Conservation (phyloP, 176 grass and related monocot species). For the Echinochloa phyllopogon region DNA sequence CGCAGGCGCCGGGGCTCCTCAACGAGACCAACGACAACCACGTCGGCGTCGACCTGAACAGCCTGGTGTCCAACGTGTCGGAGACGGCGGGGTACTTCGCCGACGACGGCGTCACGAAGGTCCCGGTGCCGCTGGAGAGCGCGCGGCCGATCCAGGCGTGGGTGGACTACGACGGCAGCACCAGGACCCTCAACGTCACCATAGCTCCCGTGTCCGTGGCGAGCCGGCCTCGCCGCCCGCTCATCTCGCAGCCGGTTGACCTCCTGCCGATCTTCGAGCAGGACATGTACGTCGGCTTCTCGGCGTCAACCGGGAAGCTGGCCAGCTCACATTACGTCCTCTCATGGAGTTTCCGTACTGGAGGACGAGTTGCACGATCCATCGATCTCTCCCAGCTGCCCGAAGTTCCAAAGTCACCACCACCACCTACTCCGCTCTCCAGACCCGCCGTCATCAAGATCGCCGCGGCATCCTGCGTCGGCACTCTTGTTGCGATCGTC, state of each 20-base stretch:
- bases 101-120: not conserved
- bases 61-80: conserved; percentile 39
- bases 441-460: not conserved
- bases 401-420: not conserved
- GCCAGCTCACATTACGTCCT: conserved; percentile 53
- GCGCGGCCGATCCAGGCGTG: conserved; percentile 45
- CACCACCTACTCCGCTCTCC: not conserved
- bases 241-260: conserved; percentile 46
- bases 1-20: not conserved
- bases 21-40: conserved; percentile 38
- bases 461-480: not conserved
- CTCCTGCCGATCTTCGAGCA: conserved; percentile 48
- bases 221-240: conserved; percentile 25
- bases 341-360: conserved; percentile 47
- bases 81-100: conserved; percentile 36
- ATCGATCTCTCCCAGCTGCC: conserved; percentile 43
- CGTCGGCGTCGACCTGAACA: conserved; percentile 51
- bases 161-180: conserved; percentile 44
- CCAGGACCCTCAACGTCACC: conserved; percentile 41
- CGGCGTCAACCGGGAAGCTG: conserved; percentile 30
- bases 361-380: not conserved
- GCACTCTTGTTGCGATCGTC: not conserved
- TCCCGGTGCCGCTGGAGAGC: conserved; percentile 2
- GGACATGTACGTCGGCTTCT: conserved; percentile 60
- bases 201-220: conserved; percentile 37